phyloP scores from a whole-genome alignment of 1,284 basidiomycete genomes.

The Ganoderma resinaceum region DNA sequence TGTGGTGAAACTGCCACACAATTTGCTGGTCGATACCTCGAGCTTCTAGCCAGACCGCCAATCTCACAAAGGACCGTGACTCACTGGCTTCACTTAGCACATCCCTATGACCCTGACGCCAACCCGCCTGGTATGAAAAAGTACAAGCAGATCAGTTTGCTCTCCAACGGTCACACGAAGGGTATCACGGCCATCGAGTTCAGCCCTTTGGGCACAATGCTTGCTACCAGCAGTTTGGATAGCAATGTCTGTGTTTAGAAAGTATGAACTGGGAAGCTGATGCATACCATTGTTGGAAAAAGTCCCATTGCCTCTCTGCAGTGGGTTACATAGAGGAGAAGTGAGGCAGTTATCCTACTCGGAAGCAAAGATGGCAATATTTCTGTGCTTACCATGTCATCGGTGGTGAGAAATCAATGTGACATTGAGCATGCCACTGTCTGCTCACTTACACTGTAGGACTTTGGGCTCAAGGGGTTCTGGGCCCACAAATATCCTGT shows the following conservation, averaged over 20 bases:
- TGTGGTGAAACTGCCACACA: too few relatives aligned
- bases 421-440: background rate
- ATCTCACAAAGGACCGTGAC: too few relatives aligned
- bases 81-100: too few relatives aligned
- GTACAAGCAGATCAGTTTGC: background rate
- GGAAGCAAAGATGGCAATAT: background rate
- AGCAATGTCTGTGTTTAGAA: background rate
- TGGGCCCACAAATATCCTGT: constrained; percentile 6
- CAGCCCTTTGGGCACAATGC: background rate
- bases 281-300: background rate
- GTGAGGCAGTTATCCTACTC: background rate
- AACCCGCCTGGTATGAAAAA: too few relatives aligned
- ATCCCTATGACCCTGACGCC: too few relatives aligned
- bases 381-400: background rate
- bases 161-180: background rate
- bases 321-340: background rate
- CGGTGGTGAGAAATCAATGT: background rate
- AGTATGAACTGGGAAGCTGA: background rate
- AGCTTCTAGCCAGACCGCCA: too few relatives aligned
- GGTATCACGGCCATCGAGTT: background rate
- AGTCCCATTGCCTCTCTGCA: background rate
- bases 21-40: too few relatives aligned
- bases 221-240: background rate
- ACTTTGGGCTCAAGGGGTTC: background rate
- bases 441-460: background rate